Evolutionary conservation across 805 yeast genomes (phyloP).

Genomic region (Kodamaea sagamina): DNA sequence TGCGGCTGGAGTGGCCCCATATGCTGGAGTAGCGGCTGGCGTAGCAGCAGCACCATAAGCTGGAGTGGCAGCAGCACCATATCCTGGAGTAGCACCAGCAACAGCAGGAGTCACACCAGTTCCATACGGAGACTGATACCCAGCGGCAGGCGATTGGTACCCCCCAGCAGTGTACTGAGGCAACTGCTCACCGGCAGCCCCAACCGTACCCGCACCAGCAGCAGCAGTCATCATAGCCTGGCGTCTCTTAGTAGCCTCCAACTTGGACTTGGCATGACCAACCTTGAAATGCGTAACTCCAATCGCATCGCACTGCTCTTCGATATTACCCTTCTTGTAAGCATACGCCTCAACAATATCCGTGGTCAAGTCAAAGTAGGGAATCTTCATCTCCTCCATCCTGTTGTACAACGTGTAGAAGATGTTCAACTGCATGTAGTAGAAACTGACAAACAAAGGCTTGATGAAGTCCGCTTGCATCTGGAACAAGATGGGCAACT

Average conservation of each 20-base stretch:
- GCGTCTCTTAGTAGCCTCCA: slow-evolving; percentile 80
- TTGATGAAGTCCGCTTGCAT: slow-evolving; percentile 90
- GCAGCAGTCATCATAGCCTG: slow-evolving; percentile 49
- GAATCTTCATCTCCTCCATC: slow-evolving; percentile 96
- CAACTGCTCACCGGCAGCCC: slow-evolving; percentile 27
- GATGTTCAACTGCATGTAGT: slow-evolving; percentile 96
- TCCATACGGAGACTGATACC: slow-evolving; percentile 11
- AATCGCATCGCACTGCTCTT: slow-evolving; percentile 84
- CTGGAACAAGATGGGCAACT: slow-evolving; percentile 82
- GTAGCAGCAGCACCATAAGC: slow-evolving; percentile 10
- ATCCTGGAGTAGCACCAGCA: slow-evolving; percentile 15
- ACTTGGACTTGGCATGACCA: slow-evolving; percentile 81
- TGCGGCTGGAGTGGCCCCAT: slow-evolving; percentile 16
- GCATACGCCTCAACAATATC: slow-evolving; percentile 82
- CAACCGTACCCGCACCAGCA: slow-evolving; percentile 18
- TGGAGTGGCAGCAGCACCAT: slow-evolving; percentile 18
- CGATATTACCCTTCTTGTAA: slow-evolving; percentile 85
- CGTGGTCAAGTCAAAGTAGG: slow-evolving; percentile 84
- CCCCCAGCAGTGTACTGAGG: slow-evolving; percentile 23
- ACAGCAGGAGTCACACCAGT: slow-evolving; percentile 16
- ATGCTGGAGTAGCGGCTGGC: slow-evolving; percentile 8
- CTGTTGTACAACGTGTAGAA: slow-evolving; percentile 88
- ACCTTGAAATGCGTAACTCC: slow-evolving; percentile 89
- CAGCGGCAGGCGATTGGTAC: slow-evolving; percentile 20
- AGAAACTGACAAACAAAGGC: slow-evolving; percentile 91